Conservation (phyloP, 306 rosid species). For the Ziziphus jujuba region DNA sequence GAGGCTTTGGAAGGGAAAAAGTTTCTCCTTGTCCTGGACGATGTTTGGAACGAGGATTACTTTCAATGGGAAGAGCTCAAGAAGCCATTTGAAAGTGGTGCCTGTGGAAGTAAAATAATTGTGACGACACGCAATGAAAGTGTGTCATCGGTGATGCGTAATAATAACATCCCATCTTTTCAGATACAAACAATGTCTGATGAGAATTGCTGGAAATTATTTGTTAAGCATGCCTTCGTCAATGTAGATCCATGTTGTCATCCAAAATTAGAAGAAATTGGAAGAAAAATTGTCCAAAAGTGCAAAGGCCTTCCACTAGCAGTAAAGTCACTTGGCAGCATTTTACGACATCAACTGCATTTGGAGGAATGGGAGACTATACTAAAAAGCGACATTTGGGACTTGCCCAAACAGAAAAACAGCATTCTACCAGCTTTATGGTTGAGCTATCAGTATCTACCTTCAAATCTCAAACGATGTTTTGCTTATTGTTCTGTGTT, state of each 20-base stretch:
- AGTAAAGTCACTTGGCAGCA: background rate
- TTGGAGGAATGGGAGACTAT: background rate
- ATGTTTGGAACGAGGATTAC: conserved; percentile 1
- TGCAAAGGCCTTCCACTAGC: conserved; percentile 30
- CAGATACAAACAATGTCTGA: background rate
- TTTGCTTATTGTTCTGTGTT: conserved; percentile 26
- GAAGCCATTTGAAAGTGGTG: background rate
- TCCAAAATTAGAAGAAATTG: conserved; percentile 14
- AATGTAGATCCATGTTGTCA: background rate
- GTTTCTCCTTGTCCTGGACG: conserved; percentile 3
- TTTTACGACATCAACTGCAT: background rate
- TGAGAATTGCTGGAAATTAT: conserved; percentile 5
- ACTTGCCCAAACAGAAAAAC: background rate
- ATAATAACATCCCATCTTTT: background rate
- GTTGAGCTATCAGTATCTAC: conserved; percentile 21
- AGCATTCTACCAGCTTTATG: conserved; percentile 3
- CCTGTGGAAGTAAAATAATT: background rate
- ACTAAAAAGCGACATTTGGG: background rate
- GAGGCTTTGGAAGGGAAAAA: background rate
- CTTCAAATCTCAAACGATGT: conserved; percentile 21
- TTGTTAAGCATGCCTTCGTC: background rate
- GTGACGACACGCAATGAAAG: background rate
- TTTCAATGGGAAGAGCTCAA: background rate
- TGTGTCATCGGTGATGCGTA: conserved; percentile 1
- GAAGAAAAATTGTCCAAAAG: conserved; percentile 7